phyloP scores from a whole-genome alignment of 176 grass and related monocot species.

The Oryza rufipogon region DNA sequence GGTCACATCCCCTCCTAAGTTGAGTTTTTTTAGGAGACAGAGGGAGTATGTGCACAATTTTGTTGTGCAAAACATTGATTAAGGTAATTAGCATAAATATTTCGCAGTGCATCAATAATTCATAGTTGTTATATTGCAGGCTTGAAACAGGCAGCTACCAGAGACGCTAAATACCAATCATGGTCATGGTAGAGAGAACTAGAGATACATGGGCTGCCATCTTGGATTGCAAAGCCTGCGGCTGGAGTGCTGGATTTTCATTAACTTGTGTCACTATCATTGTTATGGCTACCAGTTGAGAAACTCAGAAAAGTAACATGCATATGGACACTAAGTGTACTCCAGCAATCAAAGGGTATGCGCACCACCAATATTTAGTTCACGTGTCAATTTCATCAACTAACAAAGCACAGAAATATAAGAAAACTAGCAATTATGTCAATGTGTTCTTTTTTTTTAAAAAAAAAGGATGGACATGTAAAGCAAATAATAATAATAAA shows the following conservation, averaged over 20 bases:
- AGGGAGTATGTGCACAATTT: background rate
- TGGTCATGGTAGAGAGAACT: background rate
- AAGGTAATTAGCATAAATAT: background rate
- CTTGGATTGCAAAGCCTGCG: slow-evolving; percentile 5
- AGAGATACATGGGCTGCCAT: background rate
- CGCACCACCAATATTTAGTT: background rate
- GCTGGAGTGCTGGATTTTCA: background rate
- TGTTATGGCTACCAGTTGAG: slow-evolving; percentile 14
- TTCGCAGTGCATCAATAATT: background rate
- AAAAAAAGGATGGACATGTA: background rate
- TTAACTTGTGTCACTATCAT: slow-evolving; percentile 18
- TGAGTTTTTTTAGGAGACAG: too few relatives aligned
- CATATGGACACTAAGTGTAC: background rate
- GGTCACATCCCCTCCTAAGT: too few relatives aligned
- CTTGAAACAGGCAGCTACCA: background rate
- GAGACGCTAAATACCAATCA: background rate
- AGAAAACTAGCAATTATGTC: background rate
- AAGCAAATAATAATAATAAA: background rate
- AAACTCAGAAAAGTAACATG: slow-evolving; percentile 2
- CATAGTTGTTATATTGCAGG: slow-evolving; percentile 8
- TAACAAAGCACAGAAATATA: background rate
- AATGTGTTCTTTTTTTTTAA: background rate
- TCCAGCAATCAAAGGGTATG: slow-evolving; percentile 8
- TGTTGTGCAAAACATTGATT: background rate
- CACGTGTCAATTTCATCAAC: background rate